Evolutionary conservation across 495 filamentous ascomycete genomes (phyloP), one percentile per base, ranked within the genome.

Genomic region (Penicillium herquei): DNA sequence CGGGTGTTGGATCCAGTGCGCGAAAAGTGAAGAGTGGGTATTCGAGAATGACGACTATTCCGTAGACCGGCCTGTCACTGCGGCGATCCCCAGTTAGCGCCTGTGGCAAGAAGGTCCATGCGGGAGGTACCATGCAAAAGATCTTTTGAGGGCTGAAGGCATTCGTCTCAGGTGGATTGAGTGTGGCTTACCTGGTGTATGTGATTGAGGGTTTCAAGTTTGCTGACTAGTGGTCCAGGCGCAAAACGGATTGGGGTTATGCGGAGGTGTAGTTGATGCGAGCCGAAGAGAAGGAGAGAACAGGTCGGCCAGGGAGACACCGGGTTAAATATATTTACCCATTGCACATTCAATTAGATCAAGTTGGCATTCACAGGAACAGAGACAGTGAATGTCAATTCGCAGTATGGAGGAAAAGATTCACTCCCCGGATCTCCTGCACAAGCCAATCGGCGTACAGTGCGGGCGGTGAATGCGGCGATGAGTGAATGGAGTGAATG

Each of bases 1-100:
- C 46, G 43, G 17, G 40, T 34, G 41, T 51, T 14, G 30, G 31
- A 39, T 47, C 51, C 55, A 49, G 53, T 39, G 35, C 49, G 18
- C 35, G 49, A 52, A 56, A 59, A 59, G 56, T 63, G 26, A 37
- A 37, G 34, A 37, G 12, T 37, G 34, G 34, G 34, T 26, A 26
- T 26, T 26, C 4, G 52, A 50, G 56, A 55, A 63, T 59, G 60
- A 63, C 53, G 61, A 56, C 43, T 49, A 49, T 62, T 58, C 55
- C 55, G 59, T 52, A 51, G 52, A 52, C 56, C 55, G 55, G 52
- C 44, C 40, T 58, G 59, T 55, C 55, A 58, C 49, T 53, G 55
- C 52, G 52, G 59, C 55, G 48, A 58, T 35, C 8, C 32, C 26
- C 35, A 34, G 35, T 58, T 57, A 62, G 59, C 55, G 59, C 52